These are phyloP conservation scores for Trebouxia sp. DNA, from an alignment of 139 green algal species.

Conservation along the genomic window DNA sequence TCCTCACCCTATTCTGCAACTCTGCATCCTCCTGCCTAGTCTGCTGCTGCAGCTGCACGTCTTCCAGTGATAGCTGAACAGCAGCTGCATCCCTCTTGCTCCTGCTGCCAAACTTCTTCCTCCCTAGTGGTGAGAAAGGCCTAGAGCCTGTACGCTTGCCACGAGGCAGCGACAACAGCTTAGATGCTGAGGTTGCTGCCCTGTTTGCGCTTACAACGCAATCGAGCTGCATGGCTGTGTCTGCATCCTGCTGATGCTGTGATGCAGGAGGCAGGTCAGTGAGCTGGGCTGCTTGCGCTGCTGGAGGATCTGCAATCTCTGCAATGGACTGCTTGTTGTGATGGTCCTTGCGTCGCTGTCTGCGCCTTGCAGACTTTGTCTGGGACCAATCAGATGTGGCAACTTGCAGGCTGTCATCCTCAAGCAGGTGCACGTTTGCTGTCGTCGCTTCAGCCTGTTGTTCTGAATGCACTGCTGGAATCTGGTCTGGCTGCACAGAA, in stretches of 20 bases:
- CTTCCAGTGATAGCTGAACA: no score
- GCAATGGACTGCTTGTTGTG: not conserved
- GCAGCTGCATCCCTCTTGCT: no score
- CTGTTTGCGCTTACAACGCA: no score
- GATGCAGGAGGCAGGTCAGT: no score
- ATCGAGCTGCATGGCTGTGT: no score
- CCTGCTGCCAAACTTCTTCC: not conserved
- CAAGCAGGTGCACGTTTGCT: not conserved
- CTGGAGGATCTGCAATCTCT: not conserved
- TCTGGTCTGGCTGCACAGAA: not conserved
- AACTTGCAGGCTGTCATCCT: not conserved
- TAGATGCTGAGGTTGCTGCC: no score
- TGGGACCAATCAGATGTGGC: not conserved
- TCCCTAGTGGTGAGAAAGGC: not conserved
- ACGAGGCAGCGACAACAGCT: not conserved
- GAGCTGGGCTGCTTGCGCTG: not conserved
- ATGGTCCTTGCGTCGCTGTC: not conserved
- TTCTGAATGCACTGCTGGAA: not conserved
- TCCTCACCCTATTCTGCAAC: not conserved
- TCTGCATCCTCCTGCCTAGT: not conserved
- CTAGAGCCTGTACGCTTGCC: not conserved
- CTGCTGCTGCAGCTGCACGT: no score
- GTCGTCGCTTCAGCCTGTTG: not conserved
- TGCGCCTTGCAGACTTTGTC: not conserved
- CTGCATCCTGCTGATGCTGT: not conserved